phyloP scores from a whole-genome alignment of 352 stramenopile genomes.

The Pythium aquatile region DNA sequence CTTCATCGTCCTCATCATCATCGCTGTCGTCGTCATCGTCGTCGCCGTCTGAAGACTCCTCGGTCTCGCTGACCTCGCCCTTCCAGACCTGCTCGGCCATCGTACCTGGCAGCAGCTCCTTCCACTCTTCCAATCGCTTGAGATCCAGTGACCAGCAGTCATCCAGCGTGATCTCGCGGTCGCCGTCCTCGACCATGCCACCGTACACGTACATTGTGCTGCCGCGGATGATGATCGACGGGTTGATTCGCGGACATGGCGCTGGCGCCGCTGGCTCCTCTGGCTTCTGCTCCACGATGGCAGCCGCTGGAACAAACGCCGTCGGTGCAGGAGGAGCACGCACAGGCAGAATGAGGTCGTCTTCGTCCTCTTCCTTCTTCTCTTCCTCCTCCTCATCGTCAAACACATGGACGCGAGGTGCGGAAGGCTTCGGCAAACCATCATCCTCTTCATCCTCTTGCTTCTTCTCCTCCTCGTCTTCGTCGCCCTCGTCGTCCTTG shows the following conservation, averaged over 20 bases:
- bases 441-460: constrained; percentile 7
- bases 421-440: constrained; percentile 2
- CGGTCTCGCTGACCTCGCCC: constrained; percentile 79
- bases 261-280: constrained; percentile 30
- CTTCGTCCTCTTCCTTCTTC: constrained; percentile 31
- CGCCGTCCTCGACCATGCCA: constrained; percentile 91
- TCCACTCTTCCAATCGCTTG: constrained; percentile 92
- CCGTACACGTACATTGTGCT: constrained; percentile 94
- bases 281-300: constrained; percentile 19
- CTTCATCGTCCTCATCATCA: constrained; percentile 47
- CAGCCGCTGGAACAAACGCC: constrained; percentile 5
- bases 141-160: constrained; percentile 95
- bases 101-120: constrained; percentile 88
- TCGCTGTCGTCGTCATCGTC: constrained; percentile 72
- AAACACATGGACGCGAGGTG: background rate
- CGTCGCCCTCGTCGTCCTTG: constrained; percentile 85
- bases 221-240: constrained; percentile 80
- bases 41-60: constrained; percentile 81
- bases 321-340: background rate
- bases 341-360: constrained; percentile 9
- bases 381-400: constrained; percentile 27
- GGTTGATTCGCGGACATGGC: constrained; percentile 86
- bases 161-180: constrained; percentile 95
- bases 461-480: constrained; percentile 40
- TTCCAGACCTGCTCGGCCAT: constrained; percentile 94